Conservation (phyloP, 257 asterid genomes). For the Agastache rugosa region DNA sequence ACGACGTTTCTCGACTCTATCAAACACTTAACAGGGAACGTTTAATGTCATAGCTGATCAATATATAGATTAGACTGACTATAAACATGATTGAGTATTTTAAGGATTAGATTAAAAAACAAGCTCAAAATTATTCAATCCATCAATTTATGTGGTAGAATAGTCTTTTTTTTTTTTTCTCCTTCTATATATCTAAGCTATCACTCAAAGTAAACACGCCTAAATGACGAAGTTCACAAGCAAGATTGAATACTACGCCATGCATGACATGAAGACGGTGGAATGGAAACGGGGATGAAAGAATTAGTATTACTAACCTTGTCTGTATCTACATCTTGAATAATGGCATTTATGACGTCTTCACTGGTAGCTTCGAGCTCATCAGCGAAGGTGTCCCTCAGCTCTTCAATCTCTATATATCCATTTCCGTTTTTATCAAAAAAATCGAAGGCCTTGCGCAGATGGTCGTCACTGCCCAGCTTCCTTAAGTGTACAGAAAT, state of each 20-base stretch:
- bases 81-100: no score
- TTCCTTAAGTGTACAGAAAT: slow-evolving; percentile 68
- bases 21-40: not conserved
- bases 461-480: slow-evolving; percentile 70
- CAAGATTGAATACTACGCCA: not conserved
- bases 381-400: slow-evolving; percentile 60
- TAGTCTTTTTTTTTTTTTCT: not conserved
- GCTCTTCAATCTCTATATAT: slow-evolving; percentile 69
- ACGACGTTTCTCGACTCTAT: not conserved
- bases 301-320: slow-evolving; percentile 48
- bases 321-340: slow-evolving; percentile 74
- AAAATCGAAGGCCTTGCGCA: slow-evolving; percentile 63
- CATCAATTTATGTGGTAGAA: not conserved
- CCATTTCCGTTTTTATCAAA: slow-evolving; percentile 65
- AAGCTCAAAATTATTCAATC: no score
- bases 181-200: not conserved
- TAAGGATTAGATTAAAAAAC: no score
- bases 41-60: not conserved
- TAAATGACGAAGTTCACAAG: not conserved
- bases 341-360: slow-evolving; percentile 65
- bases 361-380: slow-evolving; percentile 62
- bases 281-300: not conserved
- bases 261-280: not conserved
- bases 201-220: not conserved
- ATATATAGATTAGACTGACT: not conserved